A percentile compares a stretch with the other conserved stretches of the same genome.
Conservation (phyloP, 2,329 filamentous ascomycete species). For the Scedosporium aurantiacum region DNA sequence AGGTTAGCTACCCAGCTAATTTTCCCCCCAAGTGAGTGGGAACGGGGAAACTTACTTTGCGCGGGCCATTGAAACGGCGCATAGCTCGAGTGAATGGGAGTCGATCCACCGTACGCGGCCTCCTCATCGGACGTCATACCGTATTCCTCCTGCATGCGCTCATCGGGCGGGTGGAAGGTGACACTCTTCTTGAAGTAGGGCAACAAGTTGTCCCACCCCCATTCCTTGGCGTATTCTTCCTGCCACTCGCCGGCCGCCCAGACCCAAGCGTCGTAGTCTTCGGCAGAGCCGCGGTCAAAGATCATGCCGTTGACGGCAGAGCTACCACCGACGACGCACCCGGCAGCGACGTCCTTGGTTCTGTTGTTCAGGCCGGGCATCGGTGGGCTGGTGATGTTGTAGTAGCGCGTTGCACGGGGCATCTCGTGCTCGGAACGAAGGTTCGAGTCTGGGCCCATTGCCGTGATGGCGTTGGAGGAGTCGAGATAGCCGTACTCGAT, state of each 20-base stretch:
- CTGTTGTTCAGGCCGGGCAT: constrained; percentile 13
- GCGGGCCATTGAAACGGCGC: constrained; percentile 10
- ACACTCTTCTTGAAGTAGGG: constrained; percentile 12
- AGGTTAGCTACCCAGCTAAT: neutral
- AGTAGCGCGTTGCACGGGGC: constrained; percentile 14
- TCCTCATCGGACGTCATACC: constrained; percentile 16
- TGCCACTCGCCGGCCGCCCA: constrained; percentile 7
- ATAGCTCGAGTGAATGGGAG: constrained; percentile 10
- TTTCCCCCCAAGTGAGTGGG: too few species aligned
- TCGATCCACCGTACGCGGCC: constrained; percentile 10
- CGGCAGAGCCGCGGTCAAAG: constrained; percentile 8
- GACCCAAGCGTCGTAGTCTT: constrained; percentile 12
- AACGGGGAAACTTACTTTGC: neutral
- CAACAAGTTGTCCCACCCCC: constrained; percentile 6
- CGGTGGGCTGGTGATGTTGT: constrained; percentile 15
- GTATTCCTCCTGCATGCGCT: constrained; percentile 11
- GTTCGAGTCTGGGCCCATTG: neutral
- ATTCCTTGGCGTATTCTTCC: constrained; percentile 4
- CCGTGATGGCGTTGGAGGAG: constrained; percentile 6
- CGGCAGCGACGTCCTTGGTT: constrained; percentile 7
- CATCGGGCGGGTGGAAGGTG: constrained; percentile 11
- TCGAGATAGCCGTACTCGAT: constrained; percentile 13
- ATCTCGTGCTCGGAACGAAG: constrained; percentile 8
- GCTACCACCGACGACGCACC: constrained; percentile 9
- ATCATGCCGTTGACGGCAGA: constrained; percentile 12